phyloP scores from a whole-genome alignment of 2,329 filamentous ascomycete species.

The Seiridium cupressi region DNA sequence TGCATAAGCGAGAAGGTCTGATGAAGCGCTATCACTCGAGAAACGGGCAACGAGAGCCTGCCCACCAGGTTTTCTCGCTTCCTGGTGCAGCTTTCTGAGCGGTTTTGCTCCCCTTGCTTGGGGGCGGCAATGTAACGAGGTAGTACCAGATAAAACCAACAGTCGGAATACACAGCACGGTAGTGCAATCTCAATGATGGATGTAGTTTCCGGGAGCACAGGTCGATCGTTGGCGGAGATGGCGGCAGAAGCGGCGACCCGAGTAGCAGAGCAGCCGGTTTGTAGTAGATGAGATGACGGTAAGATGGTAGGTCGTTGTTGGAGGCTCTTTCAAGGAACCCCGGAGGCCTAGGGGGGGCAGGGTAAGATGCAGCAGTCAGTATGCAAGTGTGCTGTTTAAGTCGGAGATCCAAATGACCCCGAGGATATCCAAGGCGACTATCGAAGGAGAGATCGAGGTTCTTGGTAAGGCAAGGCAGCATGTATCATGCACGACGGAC shows the following conservation, averaged over 20 bases:
- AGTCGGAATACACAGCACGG: slow-evolving; percentile 10
- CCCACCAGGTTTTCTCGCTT: background rate
- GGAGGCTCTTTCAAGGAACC: slow-evolving; percentile 5
- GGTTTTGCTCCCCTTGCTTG: background rate
- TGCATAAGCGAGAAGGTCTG: slow-evolving; percentile 13
- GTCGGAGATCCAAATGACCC: slow-evolving; percentile 11
- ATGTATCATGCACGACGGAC: slow-evolving; percentile 16
- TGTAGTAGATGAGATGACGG: slow-evolving; percentile 14
- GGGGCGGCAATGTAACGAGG: background rate
- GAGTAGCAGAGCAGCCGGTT: slow-evolving; percentile 15
- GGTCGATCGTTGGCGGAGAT: slow-evolving; percentile 11
- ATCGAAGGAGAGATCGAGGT: slow-evolving; percentile 9
- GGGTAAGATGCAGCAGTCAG: slow-evolving; percentile 14
- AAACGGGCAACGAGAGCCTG: background rate
- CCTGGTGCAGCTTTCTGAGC: background rate
- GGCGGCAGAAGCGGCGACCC: slow-evolving; percentile 12
- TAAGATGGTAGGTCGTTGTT: slow-evolving; percentile 20
- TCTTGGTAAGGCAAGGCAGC: background rate
- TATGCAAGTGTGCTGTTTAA: slow-evolving; percentile 10
- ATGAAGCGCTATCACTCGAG: background rate
- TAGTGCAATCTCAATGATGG: slow-evolving; percentile 4
- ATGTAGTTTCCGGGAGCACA: slow-evolving; percentile 9
- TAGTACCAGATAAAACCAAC: slow-evolving; percentile 11
- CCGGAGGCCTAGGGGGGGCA: slow-evolving; percentile 10
- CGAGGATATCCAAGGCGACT: slow-evolving; percentile 11